Evolutionary conservation across 257 asterid species (phyloP), one percentile per base, ranked within the genome.

Genomic region (Avicennia marina): DNA sequence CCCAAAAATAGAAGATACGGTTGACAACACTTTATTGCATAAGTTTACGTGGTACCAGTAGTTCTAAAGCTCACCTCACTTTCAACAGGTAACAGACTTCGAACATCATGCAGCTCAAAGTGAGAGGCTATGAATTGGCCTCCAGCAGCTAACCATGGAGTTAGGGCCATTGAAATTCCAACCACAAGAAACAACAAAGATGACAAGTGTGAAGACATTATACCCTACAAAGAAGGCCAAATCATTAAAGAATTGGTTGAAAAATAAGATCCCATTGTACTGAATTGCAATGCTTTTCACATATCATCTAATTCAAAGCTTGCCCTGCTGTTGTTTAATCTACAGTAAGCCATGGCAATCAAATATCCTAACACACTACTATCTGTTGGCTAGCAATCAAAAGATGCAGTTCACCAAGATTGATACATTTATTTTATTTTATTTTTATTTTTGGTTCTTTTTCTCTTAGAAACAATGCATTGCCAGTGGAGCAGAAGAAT

Each of bases 71-170:
- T 69, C 58, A 93, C 99, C 99, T 93, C 99, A 68, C 96, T 93
- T 79, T 93, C 99, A 58, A 65, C 90, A 32, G 99, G 99, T 63
- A 93, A 84, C 59, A 93, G 80, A 76, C 94, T 89, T 26, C 99
- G 87, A 69, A 93, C 99, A 79, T 93, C 99, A 38, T 93, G 96
- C 65, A 80, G 86, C 78, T 89, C 97, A 78, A 93, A 93, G 45
- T 89, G 91, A 69, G 99, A 89, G 64, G 99, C 99, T 77, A 93
- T 77, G 62, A 93, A 66, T 71, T 93, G 99, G 70, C 99, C 99
- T 68, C 97, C 99, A 64, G 99, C 99, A 55, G 99, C 99, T 75
- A 93, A 71, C 80, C 82, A 93, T 31, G 99, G 99, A 43, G 99
- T 93, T 60, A 93, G 71, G 45, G 99, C 99, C 99, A 93, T 93